phyloP scores from a whole-genome alignment of 1,139 yeast genomes.

The Blastobotrys serpentis region DNA sequence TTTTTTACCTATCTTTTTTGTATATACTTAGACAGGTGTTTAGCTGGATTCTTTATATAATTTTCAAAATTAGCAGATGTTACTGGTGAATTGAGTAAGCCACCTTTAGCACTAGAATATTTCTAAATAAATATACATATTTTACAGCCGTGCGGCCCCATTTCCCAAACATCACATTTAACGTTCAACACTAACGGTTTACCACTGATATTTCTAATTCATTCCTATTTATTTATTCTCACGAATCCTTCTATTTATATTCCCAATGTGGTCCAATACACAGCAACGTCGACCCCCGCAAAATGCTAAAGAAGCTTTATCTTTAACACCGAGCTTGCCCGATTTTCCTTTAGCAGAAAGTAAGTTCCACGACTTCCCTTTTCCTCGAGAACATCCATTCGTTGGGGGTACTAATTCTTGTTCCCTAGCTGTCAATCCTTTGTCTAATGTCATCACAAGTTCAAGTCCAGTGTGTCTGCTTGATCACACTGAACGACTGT shows the following conservation, averaged over 20 bases:
- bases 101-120: too few relatives aligned
- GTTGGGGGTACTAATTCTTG: neutral
- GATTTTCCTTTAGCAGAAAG: neutral
- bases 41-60: too few relatives aligned
- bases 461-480: neutral
- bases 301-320: conserved; percentile 4
- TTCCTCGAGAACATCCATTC: too few relatives aligned
- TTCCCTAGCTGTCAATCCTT: neutral
- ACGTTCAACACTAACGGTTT: too few relatives aligned
- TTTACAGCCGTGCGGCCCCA: neutral
- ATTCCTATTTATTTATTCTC: neutral
- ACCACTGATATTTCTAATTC: too few relatives aligned
- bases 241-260: neutral
- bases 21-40: too few relatives aligned
- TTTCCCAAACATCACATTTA: neutral
- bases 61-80: too few relatives aligned
- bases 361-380: neutral
- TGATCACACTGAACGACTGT: neutral
- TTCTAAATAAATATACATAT: too few relatives aligned
- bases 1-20: too few relatives aligned
- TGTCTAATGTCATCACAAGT: neutral
- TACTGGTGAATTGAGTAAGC: too few relatives aligned
- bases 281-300: conserved; percentile 5
- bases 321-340: neutral
- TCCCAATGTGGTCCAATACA: neutral